Base-by-base conservation (phyloP, 768 basidiomycete species). In the Paxillus involutus region DNA sequence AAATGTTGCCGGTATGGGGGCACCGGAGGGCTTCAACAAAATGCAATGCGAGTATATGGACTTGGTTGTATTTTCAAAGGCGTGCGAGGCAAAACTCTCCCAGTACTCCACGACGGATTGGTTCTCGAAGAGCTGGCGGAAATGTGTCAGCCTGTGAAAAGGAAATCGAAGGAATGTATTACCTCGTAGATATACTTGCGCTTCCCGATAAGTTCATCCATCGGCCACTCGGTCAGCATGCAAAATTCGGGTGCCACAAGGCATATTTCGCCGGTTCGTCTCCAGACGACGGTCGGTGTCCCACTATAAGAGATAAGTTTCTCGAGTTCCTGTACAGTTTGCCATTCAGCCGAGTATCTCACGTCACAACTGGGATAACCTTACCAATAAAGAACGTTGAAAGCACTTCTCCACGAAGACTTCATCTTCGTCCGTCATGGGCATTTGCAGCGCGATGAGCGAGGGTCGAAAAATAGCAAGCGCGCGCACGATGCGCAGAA, bases 381-480 rank as follows among this genome's bases (percentile, higher is more conserved):
- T 63, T 61, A 95, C 93, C 63, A 98, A 79, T 56, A 98, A 74
- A 33, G 94, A 92, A 48, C 96, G 80, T 71, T 98, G 96, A 69
- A 98, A 96, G 60, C 91, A 96, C 66, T 88, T 87, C 73, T 98
- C 96, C 47, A 96, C 88, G 70, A 98, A 98, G 3, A 96, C 81
- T 70, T 98, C 96, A 73, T 98, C 96, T 63, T 97, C 94, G 53
- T 94, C 84, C 16, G 93, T 90, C 69, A 98, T 77, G 29, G 96
- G 94, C 95, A 98, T 97, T 81, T 98, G 95, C 49, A 98, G 75
- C 26, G 96, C 96, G 63, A 98, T 98, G 52, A 98, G 80, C 53
- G 92, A 95, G n/a, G 96, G 96, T 52, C 96, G 82, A 69, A 94
- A 95, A 36, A 96, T 91, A 17, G 96, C 95, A 51, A 98, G 78